phyloP scores from a whole-genome alignment of 257 asterid genomes.

The Cinchona pubescens region DNA sequence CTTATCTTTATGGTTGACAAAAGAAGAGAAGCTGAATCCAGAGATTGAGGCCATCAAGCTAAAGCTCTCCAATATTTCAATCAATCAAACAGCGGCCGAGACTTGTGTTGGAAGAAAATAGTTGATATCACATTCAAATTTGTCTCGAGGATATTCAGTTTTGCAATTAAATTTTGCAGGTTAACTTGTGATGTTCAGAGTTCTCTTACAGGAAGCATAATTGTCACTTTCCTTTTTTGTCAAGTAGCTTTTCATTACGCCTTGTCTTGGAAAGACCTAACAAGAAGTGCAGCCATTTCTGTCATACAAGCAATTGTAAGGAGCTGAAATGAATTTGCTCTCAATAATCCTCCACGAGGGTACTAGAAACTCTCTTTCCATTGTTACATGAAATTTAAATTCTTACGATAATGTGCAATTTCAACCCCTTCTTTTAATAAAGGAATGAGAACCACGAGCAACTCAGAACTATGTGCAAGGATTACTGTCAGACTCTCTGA shows the following conservation, averaged over 20 bases:
- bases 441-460: not conserved
- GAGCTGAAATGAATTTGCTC: not conserved
- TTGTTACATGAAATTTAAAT: not conserved
- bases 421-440: not conserved
- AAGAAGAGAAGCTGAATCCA: slow-evolving; percentile 53
- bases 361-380: not conserved
- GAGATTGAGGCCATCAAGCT: slow-evolving; percentile 55
- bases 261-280: not conserved
- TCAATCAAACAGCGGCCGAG: slow-evolving; percentile 17
- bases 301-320: too few species aligned
- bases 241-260: not conserved
- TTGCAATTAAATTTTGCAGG: not conserved
- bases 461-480: not conserved
- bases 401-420: not conserved
- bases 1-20: slow-evolving; percentile 56
- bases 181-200: not conserved
- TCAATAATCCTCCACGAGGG: not conserved
- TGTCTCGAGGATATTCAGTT: not conserved
- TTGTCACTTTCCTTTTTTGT: not conserved
- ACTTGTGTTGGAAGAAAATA: slow-evolving; percentile 7
- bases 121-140: not conserved
- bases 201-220: not conserved
- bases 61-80: slow-evolving; percentile 40
- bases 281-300: not conserved
- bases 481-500: not conserved